A percentile compares a stretch with the other conserved stretches of the same genome.
Conservation (phyloP, 352 stramenopile genomes). For the Phytophthora citrophthora region DNA sequence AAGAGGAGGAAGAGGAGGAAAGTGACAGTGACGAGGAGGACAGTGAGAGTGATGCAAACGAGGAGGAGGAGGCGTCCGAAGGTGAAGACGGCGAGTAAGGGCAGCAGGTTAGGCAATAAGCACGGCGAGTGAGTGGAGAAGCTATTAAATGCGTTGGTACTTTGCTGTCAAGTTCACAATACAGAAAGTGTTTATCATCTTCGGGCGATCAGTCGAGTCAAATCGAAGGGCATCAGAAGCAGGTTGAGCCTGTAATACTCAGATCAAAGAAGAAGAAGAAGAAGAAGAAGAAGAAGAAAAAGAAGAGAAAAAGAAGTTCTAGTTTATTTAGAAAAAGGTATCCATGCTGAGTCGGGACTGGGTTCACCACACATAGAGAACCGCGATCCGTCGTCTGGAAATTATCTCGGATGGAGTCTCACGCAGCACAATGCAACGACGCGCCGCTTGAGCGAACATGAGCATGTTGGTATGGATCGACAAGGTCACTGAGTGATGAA, state of each 20-base stretch:
- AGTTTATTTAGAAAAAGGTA: no score
- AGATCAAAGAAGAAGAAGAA: no score
- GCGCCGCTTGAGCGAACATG: background rate
- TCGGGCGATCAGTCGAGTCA: no score
- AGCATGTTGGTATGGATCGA: background rate
- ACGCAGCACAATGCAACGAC: slow-evolving; percentile 2
- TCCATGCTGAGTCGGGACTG: background rate
- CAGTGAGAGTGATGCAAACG: slow-evolving; percentile 7
- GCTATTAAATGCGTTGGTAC: background rate
- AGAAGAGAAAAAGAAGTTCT: no score
- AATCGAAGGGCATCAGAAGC: no score
- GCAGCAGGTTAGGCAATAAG: background rate
- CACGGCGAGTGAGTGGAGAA: background rate
- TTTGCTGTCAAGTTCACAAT: no score
- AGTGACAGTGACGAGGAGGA: slow-evolving; percentile 33
- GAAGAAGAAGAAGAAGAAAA: no score
- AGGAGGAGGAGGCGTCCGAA: slow-evolving; percentile 15
- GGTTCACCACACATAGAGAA: slow-evolving; percentile 1
- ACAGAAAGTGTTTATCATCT: no score
- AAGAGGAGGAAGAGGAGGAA: slow-evolving; percentile 35
- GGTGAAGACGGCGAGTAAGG: slow-evolving; percentile 23
- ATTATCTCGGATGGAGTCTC: background rate
- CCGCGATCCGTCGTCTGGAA: background rate
- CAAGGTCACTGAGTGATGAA: background rate
- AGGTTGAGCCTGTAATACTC: no score